A percentile compares a stretch with the other conserved stretches of the same genome.
Conservation (phyloP, 1,284 basidiomycete genomes). For the Coniferiporia sulphurascens region DNA sequence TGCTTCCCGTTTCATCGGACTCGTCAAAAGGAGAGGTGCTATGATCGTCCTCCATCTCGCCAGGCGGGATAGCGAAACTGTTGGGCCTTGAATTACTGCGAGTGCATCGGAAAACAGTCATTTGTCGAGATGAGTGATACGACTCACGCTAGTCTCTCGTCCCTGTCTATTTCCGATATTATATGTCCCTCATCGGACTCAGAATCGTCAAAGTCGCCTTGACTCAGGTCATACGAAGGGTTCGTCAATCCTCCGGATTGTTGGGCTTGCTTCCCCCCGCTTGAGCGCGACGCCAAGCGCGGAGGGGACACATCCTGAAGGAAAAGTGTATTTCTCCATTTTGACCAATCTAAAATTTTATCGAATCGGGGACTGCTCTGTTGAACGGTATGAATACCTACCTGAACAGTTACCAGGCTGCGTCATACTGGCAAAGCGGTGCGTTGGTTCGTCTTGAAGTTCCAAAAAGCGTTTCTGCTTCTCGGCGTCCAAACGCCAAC, state of each 20-base stretch:
- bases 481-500: slow-evolving; percentile 48
- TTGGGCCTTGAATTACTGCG: slow-evolving; percentile 10
- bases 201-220: slow-evolving; percentile 26
- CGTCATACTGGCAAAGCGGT: slow-evolving; percentile 2
- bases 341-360: neutral
- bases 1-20: slow-evolving; percentile 63
- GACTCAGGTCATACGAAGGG: neutral
- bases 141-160: slow-evolving; percentile 61
- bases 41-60: slow-evolving; percentile 38
- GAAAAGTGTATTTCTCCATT: slow-evolving; percentile 5
- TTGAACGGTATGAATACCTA: neutral
- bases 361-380: neutral
- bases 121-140: neutral
- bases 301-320: slow-evolving; percentile 1
- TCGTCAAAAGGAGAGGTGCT: slow-evolving; percentile 66
- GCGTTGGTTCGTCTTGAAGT: slow-evolving; percentile 53
- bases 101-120: neutral
- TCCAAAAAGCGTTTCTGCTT: slow-evolving; percentile 64
- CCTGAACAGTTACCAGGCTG: neutral
- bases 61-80: slow-evolving; percentile 14
- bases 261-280: neutral
- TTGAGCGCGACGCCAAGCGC: neutral
- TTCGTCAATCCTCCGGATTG: neutral
- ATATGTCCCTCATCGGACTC: slow-evolving; percentile 65
- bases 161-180: slow-evolving; percentile 57